phyloP scores from a whole-genome alignment of 805 yeast genomes.

The Candida nonsorbophila region DNA sequence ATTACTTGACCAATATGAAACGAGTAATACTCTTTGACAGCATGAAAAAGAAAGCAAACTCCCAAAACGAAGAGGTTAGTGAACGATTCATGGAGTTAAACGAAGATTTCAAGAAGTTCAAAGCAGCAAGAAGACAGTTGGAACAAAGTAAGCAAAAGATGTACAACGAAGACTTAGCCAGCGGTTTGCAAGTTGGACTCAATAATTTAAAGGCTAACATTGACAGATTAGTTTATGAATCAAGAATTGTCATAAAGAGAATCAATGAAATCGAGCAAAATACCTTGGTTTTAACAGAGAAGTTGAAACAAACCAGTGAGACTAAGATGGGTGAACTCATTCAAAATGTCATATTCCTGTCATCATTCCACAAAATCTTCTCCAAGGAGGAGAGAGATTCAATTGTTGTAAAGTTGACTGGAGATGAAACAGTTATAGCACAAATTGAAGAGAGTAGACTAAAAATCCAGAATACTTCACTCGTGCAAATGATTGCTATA shows the following conservation, averaged over 20 bases:
- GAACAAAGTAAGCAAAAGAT: constrained; percentile 15
- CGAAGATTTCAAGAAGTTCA: constrained; percentile 23
- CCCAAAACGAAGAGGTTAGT: constrained; percentile 5
- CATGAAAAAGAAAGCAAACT: constrained; percentile 9
- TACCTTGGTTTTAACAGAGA: constrained; percentile 19
- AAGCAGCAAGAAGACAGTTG: constrained; percentile 21
- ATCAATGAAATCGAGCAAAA: constrained; percentile 36
- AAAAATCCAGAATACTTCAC: constrained; percentile 3
- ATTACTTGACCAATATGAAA: constrained; percentile 6
- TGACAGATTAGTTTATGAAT: constrained; percentile 35
- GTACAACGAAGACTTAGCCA: constrained; percentile 24
- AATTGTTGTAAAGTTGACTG: constrained; percentile 22
- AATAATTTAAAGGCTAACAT: constrained; percentile 26
- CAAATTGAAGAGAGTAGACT: constrained; percentile 1
- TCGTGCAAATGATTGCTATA: constrained; percentile 19
- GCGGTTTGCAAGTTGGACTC: constrained; percentile 22
- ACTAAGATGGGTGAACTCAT: constrained; percentile 19
- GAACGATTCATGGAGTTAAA: constrained; percentile 20
- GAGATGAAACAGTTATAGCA: constrained; percentile 8
- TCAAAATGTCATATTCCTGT: constrained; percentile 21
- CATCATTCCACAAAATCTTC: constrained; percentile 26
- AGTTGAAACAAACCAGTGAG: constrained; percentile 21
- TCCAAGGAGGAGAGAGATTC: constrained; percentile 22
- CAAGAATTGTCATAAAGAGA: constrained; percentile 34
- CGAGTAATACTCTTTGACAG: constrained; percentile 16